Evolutionary conservation across 768 basidiomycete genomes (phyloP).

Genomic region (Russula griseocarnosa): DNA sequence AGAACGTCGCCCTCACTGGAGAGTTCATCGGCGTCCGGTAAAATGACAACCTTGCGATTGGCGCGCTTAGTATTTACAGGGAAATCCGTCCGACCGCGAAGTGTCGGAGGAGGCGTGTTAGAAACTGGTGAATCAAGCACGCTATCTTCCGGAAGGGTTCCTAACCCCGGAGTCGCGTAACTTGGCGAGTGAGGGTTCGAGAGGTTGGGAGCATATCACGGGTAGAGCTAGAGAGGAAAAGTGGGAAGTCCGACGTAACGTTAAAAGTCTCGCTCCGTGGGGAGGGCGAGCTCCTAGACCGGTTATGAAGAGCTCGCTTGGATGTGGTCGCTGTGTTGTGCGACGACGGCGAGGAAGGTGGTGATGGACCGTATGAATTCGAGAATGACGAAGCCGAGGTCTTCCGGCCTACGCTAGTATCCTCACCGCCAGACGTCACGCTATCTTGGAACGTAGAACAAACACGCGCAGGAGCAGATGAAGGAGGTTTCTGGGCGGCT

Average conservation of each 20-base stretch:
- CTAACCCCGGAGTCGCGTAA: constrained; percentile 33
- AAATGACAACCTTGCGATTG: constrained; percentile 32
- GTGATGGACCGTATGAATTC: background rate
- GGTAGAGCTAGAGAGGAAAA: constrained; percentile 24
- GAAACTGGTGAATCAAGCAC: constrained; percentile 37
- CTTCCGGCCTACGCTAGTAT: background rate
- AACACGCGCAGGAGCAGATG: constrained; percentile 13
- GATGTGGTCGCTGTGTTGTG: background rate
- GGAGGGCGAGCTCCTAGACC: constrained; percentile 1
- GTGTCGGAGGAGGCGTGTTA: constrained; percentile 18
- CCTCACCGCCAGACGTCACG: constrained; percentile 9
- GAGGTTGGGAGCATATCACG: constrained; percentile 21
- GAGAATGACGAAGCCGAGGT: constrained; percentile 8
- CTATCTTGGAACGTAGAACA: background rate
- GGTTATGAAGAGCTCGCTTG: background rate
- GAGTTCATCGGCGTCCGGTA: constrained; percentile 20
- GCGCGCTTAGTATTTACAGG: constrained; percentile 27
- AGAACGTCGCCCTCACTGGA: constrained; percentile 16
- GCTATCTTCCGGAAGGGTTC: constrained; percentile 50
- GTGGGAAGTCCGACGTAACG: constrained; percentile 26
- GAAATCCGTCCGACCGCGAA: constrained; percentile 31
- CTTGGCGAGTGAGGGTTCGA: constrained; percentile 24
- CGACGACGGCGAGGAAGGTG: background rate
- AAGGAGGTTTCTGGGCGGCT: background rate
- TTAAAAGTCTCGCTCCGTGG: constrained; percentile 16